Evolutionary conservation across 176 grass and related monocot species (phyloP).

Genomic region (Ensete ventricosum): DNA sequence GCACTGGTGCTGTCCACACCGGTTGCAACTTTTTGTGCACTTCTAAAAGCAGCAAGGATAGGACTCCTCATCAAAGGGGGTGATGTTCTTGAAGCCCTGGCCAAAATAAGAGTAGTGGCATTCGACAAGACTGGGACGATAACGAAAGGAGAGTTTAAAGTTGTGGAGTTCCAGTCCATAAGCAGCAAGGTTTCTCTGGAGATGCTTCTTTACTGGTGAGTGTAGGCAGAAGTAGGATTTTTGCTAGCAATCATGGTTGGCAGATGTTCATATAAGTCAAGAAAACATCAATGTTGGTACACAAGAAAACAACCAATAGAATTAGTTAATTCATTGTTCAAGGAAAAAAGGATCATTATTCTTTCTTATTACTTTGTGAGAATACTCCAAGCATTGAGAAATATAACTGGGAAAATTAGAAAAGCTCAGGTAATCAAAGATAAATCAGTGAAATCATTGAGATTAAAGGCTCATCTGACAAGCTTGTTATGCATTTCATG

Average conservation of each 20-base stretch:
- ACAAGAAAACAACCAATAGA: too few relatives aligned
- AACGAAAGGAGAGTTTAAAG: slow-evolving; percentile 53
- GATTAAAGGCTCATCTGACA: background rate
- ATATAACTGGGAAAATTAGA: background rate
- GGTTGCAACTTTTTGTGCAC: slow-evolving; percentile 56
- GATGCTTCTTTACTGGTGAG: slow-evolving; percentile 56
- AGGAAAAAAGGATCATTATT: too few relatives aligned
- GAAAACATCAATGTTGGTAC: too few relatives aligned
- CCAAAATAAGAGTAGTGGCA: slow-evolving; percentile 27
- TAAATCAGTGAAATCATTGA: background rate
- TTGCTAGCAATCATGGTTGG: background rate
- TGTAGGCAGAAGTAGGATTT: background rate
- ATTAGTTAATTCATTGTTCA: too few relatives aligned
- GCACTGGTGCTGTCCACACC: slow-evolving; percentile 68
- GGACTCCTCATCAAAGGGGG: slow-evolving; percentile 72
- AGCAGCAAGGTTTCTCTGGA: slow-evolving; percentile 14
- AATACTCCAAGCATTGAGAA: background rate
- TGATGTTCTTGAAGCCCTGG: slow-evolving; percentile 53
- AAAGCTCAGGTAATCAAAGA: background rate
- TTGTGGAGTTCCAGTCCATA: slow-evolving; percentile 33
- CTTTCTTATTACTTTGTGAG: background rate
- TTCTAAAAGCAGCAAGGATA: slow-evolving; percentile 49
- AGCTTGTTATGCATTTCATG: too few relatives aligned
- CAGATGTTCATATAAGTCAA: slow-evolving; percentile 3
- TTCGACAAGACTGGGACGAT: slow-evolving; percentile 83